phyloP scores from a whole-genome alignment of 306 rosid genomes.

The Corylus americana region DNA sequence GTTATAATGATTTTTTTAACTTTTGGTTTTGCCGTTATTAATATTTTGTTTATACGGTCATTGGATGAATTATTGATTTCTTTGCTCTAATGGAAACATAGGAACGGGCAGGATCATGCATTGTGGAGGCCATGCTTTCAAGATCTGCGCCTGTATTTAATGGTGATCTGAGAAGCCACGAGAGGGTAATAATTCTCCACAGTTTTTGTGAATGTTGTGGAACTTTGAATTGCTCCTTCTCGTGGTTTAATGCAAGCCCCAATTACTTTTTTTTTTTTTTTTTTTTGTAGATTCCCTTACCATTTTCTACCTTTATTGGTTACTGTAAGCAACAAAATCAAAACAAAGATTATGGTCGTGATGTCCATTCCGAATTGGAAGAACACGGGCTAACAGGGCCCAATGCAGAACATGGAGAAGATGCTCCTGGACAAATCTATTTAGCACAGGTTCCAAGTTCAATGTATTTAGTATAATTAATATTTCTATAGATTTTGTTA shows the following conservation, averaged over 20 bases:
- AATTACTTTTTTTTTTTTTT: slow-evolving; percentile 7
- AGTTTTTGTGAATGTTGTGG: background rate
- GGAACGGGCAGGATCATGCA: slow-evolving; percentile 69
- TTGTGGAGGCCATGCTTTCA: slow-evolving; percentile 90
- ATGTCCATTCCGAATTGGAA: slow-evolving; percentile 28
- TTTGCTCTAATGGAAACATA: slow-evolving; percentile 27
- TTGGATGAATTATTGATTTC: background rate
- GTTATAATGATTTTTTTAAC: background rate
- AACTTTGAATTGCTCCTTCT: slow-evolving; percentile 5
- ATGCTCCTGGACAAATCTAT: slow-evolving; percentile 64
- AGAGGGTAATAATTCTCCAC: slow-evolving; percentile 55
- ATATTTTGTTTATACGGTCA: background rate
- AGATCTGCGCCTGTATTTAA: slow-evolving; percentile 74
- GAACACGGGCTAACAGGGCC: slow-evolving; percentile 20
- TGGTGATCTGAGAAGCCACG: slow-evolving; percentile 88
- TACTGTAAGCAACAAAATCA: slow-evolving; percentile 60
- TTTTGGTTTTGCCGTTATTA: background rate
- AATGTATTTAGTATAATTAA: slow-evolving; percentile 13
- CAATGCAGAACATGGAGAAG: slow-evolving; percentile 42
- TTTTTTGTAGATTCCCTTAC: slow-evolving; percentile 65
- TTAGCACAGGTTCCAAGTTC: slow-evolving; percentile 81
- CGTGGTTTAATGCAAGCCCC: slow-evolving; percentile 3
- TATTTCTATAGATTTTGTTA: slow-evolving; percentile 21
- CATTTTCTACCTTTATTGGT: slow-evolving; percentile 67
- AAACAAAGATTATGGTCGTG: slow-evolving; percentile 30